A percentile compares a stretch with the other conserved stretches of the same genome.
phyloP scores from a whole-genome alignment of 768 basidiomycete genomes.

The Piloderma croceum region DNA sequence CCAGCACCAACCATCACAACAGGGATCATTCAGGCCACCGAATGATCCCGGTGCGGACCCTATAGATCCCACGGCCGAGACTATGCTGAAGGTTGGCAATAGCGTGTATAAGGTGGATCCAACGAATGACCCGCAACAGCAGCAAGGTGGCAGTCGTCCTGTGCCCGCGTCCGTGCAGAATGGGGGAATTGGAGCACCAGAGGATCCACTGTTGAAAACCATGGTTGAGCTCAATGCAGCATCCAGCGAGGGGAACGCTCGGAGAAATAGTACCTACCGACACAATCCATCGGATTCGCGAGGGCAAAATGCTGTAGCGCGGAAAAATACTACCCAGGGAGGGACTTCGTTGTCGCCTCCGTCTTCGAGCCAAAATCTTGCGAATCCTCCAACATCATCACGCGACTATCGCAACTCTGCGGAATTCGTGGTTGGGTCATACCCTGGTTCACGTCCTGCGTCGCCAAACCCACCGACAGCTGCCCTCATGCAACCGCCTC shows the following conservation, averaged over 20 bases:
- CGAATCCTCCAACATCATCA: constrained; percentile 26
- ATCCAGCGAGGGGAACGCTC: constrained; percentile 6
- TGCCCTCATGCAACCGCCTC: constrained; percentile 69
- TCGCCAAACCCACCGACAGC: constrained; percentile 74
- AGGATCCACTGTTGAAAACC: constrained; percentile 62
- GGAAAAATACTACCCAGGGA: constrained; percentile 19
- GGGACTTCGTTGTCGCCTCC: constrained; percentile 36
- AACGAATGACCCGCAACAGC: constrained; percentile 56
- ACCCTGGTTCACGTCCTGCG: constrained; percentile 67
- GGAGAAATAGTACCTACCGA: constrained; percentile 19
- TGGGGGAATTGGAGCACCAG: constrained; percentile 33
- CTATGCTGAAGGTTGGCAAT: constrained; percentile 65
- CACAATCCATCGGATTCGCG: constrained; percentile 17
- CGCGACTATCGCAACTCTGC: constrained; percentile 74
- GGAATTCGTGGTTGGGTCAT: constrained; percentile 71
- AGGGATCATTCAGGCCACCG: constrained; percentile 21
- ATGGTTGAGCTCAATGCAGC: constrained; percentile 48
- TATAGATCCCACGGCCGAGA: constrained; percentile 58
- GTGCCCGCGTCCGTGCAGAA: constrained; percentile 6
- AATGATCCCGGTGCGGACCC: constrained; percentile 53
- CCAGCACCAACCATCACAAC: constrained; percentile 16
- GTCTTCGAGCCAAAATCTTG: constrained; percentile 19
- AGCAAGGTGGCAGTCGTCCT: constrained; percentile 6
- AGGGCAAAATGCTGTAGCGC: constrained; percentile 17
- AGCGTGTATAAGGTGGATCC: constrained; percentile 65